Base-by-base conservation (phyloP, 306 rosid genomes). In the Cucumis hystrix region DNA sequence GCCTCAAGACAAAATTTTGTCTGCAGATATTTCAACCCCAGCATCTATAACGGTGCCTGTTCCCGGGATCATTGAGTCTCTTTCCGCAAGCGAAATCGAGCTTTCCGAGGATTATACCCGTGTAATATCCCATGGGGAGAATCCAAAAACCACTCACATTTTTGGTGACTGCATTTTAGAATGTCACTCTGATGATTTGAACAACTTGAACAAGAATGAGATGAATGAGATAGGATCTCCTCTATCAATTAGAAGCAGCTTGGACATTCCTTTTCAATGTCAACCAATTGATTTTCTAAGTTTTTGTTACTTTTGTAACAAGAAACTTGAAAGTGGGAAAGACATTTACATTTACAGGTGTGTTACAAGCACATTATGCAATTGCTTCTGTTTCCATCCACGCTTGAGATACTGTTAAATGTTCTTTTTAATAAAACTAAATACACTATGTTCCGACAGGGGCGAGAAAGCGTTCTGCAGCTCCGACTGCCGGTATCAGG, bases 381-480 rank as follows among this genome's bases (percentile, higher is more conserved):
- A 39, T 74, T 23, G 68, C 56, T 52, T 65, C 69, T 35, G 30
- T 66, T 35, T 57, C 37, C 15, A n/a, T 16, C 54, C 15, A n/a
- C 6, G 20, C 57, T 47, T 47, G 43, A 28, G 9, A 71, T 10
- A 49, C 28, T 28, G 61, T 51, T 17, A 6, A 30, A 51, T 35
- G 59, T 51, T 63, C 8, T 18, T 6, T 16, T 52, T 4, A 51
- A 52, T 5, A 52, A 10, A 66, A 54, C 55, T 45, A 65, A 60
- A 64, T 79, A 62, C 3, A 54, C 82, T 78, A 54, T 56, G 73
- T 41, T 83, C 4, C 41, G 82, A 87, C 88, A 93, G 98, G 84
- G 98, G 98, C 35, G 98, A 93, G 82, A 83, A 88, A 79, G 86
- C 97, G 67, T 93, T 93, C 82, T 93, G 98, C 91, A 93, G 97